Conservation (phyloP, 257 asterid species). For the Echium plantagineum region DNA sequence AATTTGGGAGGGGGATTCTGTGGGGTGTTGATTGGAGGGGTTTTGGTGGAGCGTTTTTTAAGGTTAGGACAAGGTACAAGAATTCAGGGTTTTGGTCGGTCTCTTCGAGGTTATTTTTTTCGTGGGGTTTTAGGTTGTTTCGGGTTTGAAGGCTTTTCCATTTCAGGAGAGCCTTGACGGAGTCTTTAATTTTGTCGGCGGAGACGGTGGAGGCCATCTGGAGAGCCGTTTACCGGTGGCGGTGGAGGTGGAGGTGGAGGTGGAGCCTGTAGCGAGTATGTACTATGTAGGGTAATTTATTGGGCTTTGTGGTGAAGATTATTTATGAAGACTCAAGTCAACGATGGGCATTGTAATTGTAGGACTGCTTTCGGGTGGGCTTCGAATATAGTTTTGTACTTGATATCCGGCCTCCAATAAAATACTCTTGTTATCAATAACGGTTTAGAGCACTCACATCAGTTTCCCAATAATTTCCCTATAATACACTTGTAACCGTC, state of each 20-base stretch:
- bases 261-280: neutral
- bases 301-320: neutral
- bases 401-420: no score
- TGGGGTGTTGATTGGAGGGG: constrained; percentile 12
- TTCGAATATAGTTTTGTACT: no score
- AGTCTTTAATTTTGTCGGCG: constrained; percentile 30
- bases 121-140: constrained; percentile 1
- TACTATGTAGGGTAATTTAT: neutral
- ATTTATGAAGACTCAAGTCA: no score
- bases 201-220: constrained; percentile 2
- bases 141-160: constrained; percentile 39
- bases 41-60: constrained; percentile 33
- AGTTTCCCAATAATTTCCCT: no score
- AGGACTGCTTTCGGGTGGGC: no score
- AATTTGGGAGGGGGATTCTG: constrained; percentile 46
- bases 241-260: no score
- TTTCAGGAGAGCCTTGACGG: constrained; percentile 64
- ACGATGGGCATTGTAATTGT: no score
- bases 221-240: no score
- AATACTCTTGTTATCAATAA: no score
- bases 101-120: constrained; percentile 11
- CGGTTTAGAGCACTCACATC: no score
- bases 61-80: constrained; percentile 59
- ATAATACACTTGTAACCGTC: no score
- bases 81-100: constrained; percentile 31